Evolutionary conservation across 1,139 yeast species (phyloP), one percentile per base, ranked within the genome.

Genomic region (Lizanozyma gosingica): DNA sequence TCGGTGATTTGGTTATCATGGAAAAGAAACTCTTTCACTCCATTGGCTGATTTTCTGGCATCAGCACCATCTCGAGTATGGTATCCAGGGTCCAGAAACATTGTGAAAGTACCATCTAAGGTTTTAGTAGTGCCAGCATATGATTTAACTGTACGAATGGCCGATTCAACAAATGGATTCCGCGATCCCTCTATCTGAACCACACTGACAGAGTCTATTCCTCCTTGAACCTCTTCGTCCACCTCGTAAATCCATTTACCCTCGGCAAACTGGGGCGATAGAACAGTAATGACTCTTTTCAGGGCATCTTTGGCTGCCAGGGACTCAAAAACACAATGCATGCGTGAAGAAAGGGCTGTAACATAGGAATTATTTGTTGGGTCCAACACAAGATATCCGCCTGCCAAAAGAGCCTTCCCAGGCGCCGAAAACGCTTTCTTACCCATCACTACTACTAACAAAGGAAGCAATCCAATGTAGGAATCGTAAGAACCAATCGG

Each of bases 361-460:
- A 87, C 95, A 56, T 83, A 85, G 0, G 96, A 79, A 39, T 71
- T 65, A 60, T 84, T 88, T 35, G 57, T 58, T 0, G 92, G 90
- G 43, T 85, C 94, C 18, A 92, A 66, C 0, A 92, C 97, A 38
- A 92, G 70, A 56, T 92, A 92, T 0, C 98, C 98, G 9, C 98
- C 98, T 1, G 94, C 97, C 15, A 92, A 54, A 33, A 92, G 67
- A 1, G 97, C 97, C 59, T 92, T 92, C 0, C 97, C 97, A 0
- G 98, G 97, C 0, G 97, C 94, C 54, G 96, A 84, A 55, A 78
- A 88, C 15, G 65, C 74, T 39, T 49, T 51, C 11, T 6, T 6
- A 22, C 6, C 29, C 29, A 22, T 22, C 11, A 22, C 29, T 6
- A n/a, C n/a, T n/a, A n/a, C n/a, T n/a, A n/a, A n/a, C n/a, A n/a